These are phyloP conservation scores for Gloeophyllum trabeum DNA, from an alignment of 768 basidiomycete genomes.

Conservation along the genomic window DNA sequence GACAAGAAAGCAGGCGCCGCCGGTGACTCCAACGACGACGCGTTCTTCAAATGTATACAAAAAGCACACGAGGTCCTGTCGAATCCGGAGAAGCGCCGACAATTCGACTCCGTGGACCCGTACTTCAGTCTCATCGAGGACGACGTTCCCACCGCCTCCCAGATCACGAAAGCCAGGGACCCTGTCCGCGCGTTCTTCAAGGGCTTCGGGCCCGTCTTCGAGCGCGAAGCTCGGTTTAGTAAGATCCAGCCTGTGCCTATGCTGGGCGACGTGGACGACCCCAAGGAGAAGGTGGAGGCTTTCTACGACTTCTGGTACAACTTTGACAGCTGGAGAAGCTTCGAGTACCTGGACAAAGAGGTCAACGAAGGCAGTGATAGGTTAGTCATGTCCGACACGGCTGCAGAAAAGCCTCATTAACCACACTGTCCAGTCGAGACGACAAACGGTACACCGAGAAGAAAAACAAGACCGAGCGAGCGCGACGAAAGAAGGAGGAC, in stretches of 20 bases:
- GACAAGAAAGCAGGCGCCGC: conserved; percentile 84
- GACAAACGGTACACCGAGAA: conserved; percentile 99
- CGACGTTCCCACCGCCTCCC: conserved; percentile 57
- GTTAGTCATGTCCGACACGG: conserved; percentile 29
- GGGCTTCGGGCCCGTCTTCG: conserved; percentile 72
- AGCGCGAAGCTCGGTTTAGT: conserved; percentile 89
- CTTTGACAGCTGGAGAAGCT: conserved; percentile 97
- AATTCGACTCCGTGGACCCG: conserved; percentile 96
- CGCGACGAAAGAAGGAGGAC: conserved; percentile 95
- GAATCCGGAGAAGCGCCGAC: conserved; percentile 76
- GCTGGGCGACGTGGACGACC: conserved; percentile 58
- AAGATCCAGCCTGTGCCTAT: conserved; percentile 71
- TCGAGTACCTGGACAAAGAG: conserved; percentile 98
- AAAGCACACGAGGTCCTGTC: conserved; percentile 95
- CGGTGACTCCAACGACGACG: conserved; percentile 88
- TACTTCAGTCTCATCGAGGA: conserved; percentile 61
- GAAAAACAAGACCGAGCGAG: conserved; percentile 98
- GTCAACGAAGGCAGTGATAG: conserved; percentile 95
- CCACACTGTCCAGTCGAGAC: conserved; percentile 55
- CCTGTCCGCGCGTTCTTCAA: conserved; percentile 59
- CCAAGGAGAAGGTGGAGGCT: conserved; percentile 75
- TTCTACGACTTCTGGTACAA: conserved; percentile 99
- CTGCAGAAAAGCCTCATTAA: neutral
- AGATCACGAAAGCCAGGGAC: conserved; percentile 39
- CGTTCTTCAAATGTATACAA: conserved; percentile 99